Conservation (phyloP, 768 basidiomycete species). For the Calvatia gigantea region DNA sequence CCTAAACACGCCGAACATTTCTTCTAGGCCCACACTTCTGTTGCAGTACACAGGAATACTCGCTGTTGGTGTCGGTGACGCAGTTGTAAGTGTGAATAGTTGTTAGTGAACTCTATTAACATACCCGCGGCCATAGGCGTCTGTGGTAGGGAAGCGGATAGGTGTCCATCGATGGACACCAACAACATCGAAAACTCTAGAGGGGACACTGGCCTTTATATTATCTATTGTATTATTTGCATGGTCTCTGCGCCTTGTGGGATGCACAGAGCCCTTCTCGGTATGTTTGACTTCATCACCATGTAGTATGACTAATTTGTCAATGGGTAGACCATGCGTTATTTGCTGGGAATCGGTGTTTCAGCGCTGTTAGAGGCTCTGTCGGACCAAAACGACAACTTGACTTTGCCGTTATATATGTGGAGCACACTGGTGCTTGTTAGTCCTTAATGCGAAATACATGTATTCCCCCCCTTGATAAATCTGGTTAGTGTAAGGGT, state of each 20-base stretch:
- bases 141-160: conserved; percentile 83
- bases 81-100: conserved; percentile 55
- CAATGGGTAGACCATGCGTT: conserved; percentile 55
- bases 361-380: conserved; percentile 83
- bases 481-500: no score
- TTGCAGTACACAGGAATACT: conserved; percentile 82
- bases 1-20: neutral
- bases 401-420: conserved; percentile 93
- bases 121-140: conserved; percentile 55
- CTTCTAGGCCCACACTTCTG: conserved; percentile 36
- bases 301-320: neutral
- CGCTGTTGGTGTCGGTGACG: conserved; percentile 90
- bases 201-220: conserved; percentile 85
- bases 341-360: conserved; percentile 57
- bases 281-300: conserved; percentile 41
- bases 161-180: conserved; percentile 85
- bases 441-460: conserved; percentile 21
- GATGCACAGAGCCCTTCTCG: conserved; percentile 71
- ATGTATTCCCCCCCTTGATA: no score
- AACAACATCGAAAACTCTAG: conserved; percentile 82
- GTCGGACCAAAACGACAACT: conserved; percentile 95
- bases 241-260: conserved; percentile 65
- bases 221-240: conserved; percentile 66
- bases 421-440: conserved; percentile 83
- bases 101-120: neutral